Conservation (phyloP, 2,329 filamentous ascomycete species). For the Akanthomyces lecanii region DNA sequence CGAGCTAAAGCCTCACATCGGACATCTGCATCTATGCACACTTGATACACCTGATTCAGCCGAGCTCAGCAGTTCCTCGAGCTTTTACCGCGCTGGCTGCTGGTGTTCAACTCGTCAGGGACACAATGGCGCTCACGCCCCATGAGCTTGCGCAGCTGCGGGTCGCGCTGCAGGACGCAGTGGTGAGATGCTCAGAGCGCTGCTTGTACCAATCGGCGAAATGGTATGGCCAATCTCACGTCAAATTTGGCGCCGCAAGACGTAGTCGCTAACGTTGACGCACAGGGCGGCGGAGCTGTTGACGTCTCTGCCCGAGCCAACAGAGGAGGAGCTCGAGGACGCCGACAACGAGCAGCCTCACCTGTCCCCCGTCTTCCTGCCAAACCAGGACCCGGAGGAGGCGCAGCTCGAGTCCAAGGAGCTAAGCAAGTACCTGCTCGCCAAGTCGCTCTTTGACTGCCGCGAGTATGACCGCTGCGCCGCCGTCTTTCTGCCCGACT, state of each 20-base stretch:
- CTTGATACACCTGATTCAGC: not conserved
- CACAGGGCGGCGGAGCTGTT: conserved; percentile 89
- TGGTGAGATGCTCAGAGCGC: conserved; percentile 86
- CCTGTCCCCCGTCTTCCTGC: conserved; percentile 46
- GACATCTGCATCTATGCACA: not conserved
- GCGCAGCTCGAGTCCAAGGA: conserved; percentile 73
- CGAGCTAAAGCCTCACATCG: not conserved
- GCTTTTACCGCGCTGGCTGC: not conserved
- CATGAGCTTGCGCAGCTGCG: conserved; percentile 62
- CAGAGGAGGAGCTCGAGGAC: conserved; percentile 49
- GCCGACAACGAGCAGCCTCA: conserved; percentile 30
- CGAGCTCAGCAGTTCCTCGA: not conserved
- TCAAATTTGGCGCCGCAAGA: not conserved
- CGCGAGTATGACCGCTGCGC: conserved; percentile 93
- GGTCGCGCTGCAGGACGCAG: conserved; percentile 74
- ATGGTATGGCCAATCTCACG: conserved; percentile 57
- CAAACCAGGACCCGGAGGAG: conserved; percentile 66
- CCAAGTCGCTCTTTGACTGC: conserved; percentile 93
- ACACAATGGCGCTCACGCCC: conserved; percentile 50
- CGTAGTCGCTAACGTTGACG: not conserved
- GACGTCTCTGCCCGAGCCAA: conserved; percentile 67
- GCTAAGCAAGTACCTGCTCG: conserved; percentile 77
- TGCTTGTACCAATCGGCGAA: conserved; percentile 95
- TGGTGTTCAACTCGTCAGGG: not conserved
- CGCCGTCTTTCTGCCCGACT: conserved; percentile 78